Percentiles rank a stretch among this genome's conserved stretches.
These are phyloP conservation scores for Daphne laureola DNA, from an alignment of 441 rosid genomes.

Conservation along the genomic window DNA sequence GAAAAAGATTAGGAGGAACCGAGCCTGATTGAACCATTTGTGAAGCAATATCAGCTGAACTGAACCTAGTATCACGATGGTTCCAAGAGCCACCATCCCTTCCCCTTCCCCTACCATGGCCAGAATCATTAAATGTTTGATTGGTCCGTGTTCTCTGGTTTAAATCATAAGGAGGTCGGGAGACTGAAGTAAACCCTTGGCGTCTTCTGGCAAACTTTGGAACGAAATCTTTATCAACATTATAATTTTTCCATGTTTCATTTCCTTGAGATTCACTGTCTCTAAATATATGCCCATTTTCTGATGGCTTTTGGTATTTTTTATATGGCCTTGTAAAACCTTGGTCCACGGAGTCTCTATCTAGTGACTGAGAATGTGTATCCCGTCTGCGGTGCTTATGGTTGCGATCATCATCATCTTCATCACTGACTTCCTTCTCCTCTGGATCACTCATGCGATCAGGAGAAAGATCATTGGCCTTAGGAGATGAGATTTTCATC, in stretches of 20 bases:
- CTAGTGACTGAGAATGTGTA: constrained; percentile 59
- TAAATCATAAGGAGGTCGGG: constrained; percentile 41
- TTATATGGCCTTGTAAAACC: constrained; percentile 50
- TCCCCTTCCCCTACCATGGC: constrained; percentile 83
- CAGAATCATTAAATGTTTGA: constrained; percentile 46
- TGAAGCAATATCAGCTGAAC: constrained; percentile 59
- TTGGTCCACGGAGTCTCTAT: constrained; percentile 60
- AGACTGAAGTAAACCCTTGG: constrained; percentile 31
- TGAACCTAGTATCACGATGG: constrained; percentile 64
- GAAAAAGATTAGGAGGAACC: constrained; percentile 48
- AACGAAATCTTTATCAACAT: constrained; percentile 30
- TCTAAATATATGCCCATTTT: constrained; percentile 54
- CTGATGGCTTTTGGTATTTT: constrained; percentile 57
- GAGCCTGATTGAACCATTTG: constrained; percentile 65
- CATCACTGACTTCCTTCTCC: constrained; percentile 94
- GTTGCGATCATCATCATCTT: constrained; percentile 98
- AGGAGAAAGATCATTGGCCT: constrained; percentile 50
- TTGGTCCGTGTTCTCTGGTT: constrained; percentile 53
- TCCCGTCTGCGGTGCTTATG: constrained; percentile 93
- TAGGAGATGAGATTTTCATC: constrained; percentile 65
- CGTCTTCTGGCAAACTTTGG: constrained; percentile 52
- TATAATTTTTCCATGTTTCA: constrained; percentile 38
- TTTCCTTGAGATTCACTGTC: constrained; percentile 53
- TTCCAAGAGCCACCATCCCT: constrained; percentile 70
- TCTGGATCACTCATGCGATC: constrained; percentile 73